These are phyloP conservation scores for Priceomyces castillae DNA, from an alignment of 805 yeast species.

Conservation along the genomic window DNA sequence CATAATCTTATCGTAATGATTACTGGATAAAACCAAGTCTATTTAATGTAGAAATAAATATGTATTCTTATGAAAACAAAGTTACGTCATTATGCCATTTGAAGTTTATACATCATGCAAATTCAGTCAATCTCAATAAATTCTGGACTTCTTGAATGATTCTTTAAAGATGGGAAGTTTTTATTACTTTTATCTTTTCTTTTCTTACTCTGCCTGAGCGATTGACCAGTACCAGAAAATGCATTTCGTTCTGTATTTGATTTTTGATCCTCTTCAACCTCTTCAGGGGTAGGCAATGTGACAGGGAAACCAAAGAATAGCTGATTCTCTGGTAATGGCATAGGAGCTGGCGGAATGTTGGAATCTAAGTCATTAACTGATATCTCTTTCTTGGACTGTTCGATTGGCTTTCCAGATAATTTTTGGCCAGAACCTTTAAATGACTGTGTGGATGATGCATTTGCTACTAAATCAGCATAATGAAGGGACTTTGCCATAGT, in stretches of 20 bases:
- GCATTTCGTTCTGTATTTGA: conserved; percentile 28
- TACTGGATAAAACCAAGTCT: background rate
- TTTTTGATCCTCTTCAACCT: conserved; percentile 24
- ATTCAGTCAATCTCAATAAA: conserved; percentile 71
- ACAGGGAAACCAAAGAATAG: conserved; percentile 92
- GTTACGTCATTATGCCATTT: background rate
- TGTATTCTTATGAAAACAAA: background rate
- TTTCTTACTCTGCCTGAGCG: conserved; percentile 67
- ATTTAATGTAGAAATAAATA: background rate
- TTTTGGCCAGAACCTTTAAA: conserved; percentile 69
- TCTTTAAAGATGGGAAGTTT: conserved; percentile 53
- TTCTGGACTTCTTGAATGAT: conserved; percentile 70
- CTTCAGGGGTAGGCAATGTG: conserved; percentile 39
- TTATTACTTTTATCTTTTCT: conserved; percentile 54
- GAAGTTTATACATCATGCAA: background rate
- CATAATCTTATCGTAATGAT: background rate
- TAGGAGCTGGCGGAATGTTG: conserved; percentile 66
- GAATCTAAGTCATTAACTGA: conserved; percentile 47
- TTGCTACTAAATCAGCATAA: conserved; percentile 57
- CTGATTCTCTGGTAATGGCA: conserved; percentile 77
- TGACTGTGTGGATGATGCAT: conserved; percentile 26
- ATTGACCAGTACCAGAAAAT: conserved; percentile 71
- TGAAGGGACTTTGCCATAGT: conserved; percentile 76
- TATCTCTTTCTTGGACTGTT: conserved; percentile 21
- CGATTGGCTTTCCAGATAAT: conserved; percentile 58